Percentiles rank a stretch among this genome's conserved stretches.
Evolutionary conservation across 495 filamentous ascomycete species (phyloP).

Genomic region (Lasiosphaeris hirsuta): DNA sequence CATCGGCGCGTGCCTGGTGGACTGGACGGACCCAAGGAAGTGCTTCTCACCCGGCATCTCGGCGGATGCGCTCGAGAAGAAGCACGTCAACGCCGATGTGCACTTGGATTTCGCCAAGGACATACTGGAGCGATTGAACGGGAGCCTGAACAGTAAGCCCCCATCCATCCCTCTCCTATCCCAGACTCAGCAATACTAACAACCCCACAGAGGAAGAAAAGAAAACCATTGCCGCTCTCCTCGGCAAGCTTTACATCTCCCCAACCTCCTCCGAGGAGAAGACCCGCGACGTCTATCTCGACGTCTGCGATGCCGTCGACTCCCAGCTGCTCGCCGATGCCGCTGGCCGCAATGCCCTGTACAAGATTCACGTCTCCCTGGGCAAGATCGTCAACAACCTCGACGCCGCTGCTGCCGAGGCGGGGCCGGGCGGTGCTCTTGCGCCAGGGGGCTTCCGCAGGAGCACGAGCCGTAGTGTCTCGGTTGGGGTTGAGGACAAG

Average conservation of each 20-base stretch:
- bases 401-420: slow-evolving; percentile 33
- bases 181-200: slow-evolving; percentile 11
- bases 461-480: slow-evolving; percentile 37
- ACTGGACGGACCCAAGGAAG: slow-evolving; percentile 95
- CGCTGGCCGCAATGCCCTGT: slow-evolving; percentile 68
- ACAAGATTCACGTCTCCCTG: slow-evolving; percentile 69
- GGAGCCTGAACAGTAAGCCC: slow-evolving; percentile 58
- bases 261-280: slow-evolving; percentile 50
- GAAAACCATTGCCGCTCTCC: slow-evolving; percentile 71
- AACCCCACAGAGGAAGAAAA: slow-evolving; percentile 67
- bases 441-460: slow-evolving; percentile 22
- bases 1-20: slow-evolving; percentile 76
- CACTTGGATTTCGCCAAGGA: slow-evolving; percentile 64
- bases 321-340: slow-evolving; percentile 66
- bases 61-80: slow-evolving; percentile 50
- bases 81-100: slow-evolving; percentile 60
- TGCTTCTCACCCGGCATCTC: slow-evolving; percentile 67
- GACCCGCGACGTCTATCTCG: slow-evolving; percentile 48
- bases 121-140: slow-evolving; percentile 56
- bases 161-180: slow-evolving; percentile 28
- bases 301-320: slow-evolving; percentile 66
- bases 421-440: slow-evolving; percentile 1
- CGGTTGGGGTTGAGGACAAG: slow-evolving; percentile 24
- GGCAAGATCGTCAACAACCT: slow-evolving; percentile 60
- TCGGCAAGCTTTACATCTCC: slow-evolving; percentile 80